These are phyloP conservation scores for Salix koriyanagi DNA, from an alignment of 345 rosid genomes.

Conservation along the genomic window DNA sequence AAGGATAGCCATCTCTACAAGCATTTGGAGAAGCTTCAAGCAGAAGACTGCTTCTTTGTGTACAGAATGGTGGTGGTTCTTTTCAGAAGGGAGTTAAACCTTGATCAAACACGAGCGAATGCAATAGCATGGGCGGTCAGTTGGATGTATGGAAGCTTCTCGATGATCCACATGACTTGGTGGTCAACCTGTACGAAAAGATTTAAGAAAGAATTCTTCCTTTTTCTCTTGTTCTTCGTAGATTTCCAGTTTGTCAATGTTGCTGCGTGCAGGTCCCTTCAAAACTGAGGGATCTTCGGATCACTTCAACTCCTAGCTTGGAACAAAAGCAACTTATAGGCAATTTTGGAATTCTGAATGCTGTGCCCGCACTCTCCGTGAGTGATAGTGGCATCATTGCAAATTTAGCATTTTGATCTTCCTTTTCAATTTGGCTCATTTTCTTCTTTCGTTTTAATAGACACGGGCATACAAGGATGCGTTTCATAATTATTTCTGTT, in stretches of 20 bases:
- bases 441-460: background rate
- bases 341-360: constrained; percentile 6
- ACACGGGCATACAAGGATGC: no score
- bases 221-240: background rate
- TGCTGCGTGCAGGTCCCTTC: constrained; percentile 13
- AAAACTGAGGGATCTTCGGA: constrained; percentile 5
- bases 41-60: constrained; percentile 88
- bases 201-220: constrained; percentile 26
- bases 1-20: constrained; percentile 74
- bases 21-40: constrained; percentile 89
- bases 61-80: constrained; percentile 94
- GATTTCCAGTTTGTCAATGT: background rate
- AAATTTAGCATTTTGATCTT: background rate
- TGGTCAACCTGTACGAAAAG: constrained; percentile 76
- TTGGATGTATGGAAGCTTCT: constrained; percentile 96
- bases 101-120: constrained; percentile 87
- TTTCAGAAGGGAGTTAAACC: constrained; percentile 73
- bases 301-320: background rate
- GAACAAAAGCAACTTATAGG: constrained; percentile 2
- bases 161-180: constrained; percentile 90
- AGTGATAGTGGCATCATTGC: constrained; percentile 21
- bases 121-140: constrained; percentile 88
- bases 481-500: no score
- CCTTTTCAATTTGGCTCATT: background rate
- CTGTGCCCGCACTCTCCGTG: constrained; percentile 30